phyloP scores from a whole-genome alignment of 129 eudicot species.

The Flaveria linearis region DNA sequence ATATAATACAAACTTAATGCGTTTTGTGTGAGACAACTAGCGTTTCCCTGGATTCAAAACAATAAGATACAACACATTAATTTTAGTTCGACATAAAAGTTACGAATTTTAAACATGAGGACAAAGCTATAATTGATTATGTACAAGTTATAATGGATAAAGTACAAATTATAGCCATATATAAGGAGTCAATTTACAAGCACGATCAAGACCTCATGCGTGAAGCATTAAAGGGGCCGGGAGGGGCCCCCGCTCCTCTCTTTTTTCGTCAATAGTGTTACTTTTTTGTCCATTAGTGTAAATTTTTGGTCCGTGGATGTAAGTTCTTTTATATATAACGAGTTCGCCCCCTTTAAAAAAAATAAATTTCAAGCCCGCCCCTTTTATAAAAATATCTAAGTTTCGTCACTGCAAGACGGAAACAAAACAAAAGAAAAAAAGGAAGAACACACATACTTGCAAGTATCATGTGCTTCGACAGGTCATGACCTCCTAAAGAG shows the following conservation, averaged over 20 bases:
- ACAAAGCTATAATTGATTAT: constrained; percentile 10
- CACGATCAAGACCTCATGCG: constrained; percentile 19
- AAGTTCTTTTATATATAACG: no score
- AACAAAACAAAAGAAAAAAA: constrained; percentile 36
- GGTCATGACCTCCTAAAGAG: constrained; percentile 33
- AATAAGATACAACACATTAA: neutral
- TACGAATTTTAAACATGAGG: constrained; percentile 9
- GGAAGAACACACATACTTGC: constrained; percentile 21
- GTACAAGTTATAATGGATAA: neutral
- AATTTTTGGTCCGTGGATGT: no score
- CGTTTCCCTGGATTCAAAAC: neutral
- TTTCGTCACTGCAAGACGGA: neutral
- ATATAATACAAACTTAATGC: neutral
- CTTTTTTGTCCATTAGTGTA: no score
- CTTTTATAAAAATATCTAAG: no score
- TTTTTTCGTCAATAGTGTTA: no score
- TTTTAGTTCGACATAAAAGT: neutral
- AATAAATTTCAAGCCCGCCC: no score
- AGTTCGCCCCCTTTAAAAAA: no score
- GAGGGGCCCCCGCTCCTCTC: no score
- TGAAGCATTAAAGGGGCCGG: no score
- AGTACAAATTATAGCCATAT: constrained; percentile 16
- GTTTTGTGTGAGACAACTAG: neutral
- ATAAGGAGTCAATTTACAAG: neutral
- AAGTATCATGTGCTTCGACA: constrained; percentile 39